These are phyloP conservation scores for Dactylellina haptotyla DNA, from an alignment of 2,329 filamentous ascomycete genomes.

Conservation along the genomic window DNA sequence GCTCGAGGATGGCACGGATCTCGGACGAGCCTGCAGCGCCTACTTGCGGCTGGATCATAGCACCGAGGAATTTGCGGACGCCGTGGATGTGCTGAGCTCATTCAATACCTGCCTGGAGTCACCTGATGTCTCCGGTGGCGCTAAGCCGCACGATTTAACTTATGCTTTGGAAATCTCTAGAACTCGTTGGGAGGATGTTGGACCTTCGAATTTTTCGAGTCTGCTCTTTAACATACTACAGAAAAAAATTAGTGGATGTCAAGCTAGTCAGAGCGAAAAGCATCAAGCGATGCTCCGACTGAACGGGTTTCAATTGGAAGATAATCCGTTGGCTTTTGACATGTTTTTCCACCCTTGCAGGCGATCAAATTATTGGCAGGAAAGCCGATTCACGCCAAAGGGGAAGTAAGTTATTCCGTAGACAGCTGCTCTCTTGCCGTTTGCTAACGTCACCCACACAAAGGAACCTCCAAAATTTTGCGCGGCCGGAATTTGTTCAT, in stretches of 20 bases:
- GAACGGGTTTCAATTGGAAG: constrained; percentile 23
- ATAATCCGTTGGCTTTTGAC: constrained; percentile 8
- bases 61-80: not conserved
- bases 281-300: constrained; percentile 19
- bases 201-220: constrained; percentile 4
- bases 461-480: not conserved
- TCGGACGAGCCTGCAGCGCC: not conserved
- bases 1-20: not conserved
- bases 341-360: constrained; percentile 16
- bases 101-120: constrained; percentile 24
- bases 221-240: constrained; percentile 12
- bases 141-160: not conserved
- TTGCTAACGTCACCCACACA: constrained; percentile 7
- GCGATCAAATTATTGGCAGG: constrained; percentile 12
- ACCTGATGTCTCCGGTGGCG: constrained; percentile 11
- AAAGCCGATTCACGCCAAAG: constrained; percentile 13
- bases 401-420: constrained; percentile 11
- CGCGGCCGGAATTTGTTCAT: constrained; percentile 2
- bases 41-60: constrained; percentile 5
- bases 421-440: not conserved
- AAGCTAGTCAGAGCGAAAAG: not conserved
- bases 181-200: constrained; percentile 15
- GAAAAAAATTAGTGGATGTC: constrained; percentile 6
- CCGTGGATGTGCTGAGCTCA: not conserved
- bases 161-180: constrained; percentile 13